Conservation (phyloP, 768 basidiomycete species). For the Boletus vinaceobasis region DNA sequence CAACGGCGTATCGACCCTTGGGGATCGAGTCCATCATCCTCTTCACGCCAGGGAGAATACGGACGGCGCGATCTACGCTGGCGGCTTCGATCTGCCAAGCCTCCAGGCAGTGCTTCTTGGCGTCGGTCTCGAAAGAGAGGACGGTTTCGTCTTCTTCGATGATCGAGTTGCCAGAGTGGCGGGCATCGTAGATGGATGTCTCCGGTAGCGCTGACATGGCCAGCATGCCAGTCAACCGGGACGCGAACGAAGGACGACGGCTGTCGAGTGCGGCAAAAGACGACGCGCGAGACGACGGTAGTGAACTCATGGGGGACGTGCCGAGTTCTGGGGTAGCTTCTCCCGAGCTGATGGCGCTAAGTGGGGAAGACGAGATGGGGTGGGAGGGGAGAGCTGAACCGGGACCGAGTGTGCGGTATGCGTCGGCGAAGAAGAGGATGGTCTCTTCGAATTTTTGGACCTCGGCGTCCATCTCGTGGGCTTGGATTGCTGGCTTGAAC, state of each 20-base stretch:
- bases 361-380: not conserved
- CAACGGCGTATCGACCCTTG: slow-evolving; percentile 63
- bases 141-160: slow-evolving; percentile 37
- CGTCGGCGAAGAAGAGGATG: slow-evolving; percentile 66
- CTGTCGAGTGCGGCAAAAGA: slow-evolving; percentile 35
- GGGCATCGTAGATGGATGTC: slow-evolving; percentile 20
- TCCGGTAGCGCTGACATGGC: slow-evolving; percentile 36
- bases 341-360: slow-evolving; percentile 30
- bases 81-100: slow-evolving; percentile 58
- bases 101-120: slow-evolving; percentile 34
- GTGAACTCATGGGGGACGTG: slow-evolving; percentile 36
- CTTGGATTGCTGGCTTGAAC: slow-evolving; percentile 55
- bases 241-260: slow-evolving; percentile 48
- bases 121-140: slow-evolving; percentile 23
- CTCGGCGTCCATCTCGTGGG: slow-evolving; percentile 54
- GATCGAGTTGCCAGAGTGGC: slow-evolving; percentile 27
- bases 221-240: slow-evolving; percentile 40
- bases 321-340: slow-evolving; percentile 40
- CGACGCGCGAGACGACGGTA: slow-evolving; percentile 42
- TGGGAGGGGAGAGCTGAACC: slow-evolving; percentile 32
- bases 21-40: slow-evolving; percentile 65
- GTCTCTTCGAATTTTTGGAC: slow-evolving; percentile 61
- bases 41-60: slow-evolving; percentile 68
- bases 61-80: slow-evolving; percentile 58
- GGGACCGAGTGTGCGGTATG: slow-evolving; percentile 44